phyloP scores from a whole-genome alignment of 371 early-diverging fungal species.

The Apophysomyces trapeziformis region DNA sequence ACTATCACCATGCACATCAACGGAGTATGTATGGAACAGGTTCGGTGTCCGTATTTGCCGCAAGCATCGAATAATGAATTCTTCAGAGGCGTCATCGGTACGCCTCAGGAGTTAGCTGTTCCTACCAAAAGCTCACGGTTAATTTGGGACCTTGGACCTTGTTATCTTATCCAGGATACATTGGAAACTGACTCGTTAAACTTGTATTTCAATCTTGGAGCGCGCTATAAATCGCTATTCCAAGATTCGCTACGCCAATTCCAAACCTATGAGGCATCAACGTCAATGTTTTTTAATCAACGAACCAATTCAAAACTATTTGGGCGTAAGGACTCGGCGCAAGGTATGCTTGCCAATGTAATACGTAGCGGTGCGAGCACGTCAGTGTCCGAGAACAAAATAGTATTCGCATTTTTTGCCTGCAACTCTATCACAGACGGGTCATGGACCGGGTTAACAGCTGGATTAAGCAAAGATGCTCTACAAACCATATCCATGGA shows the following conservation, averaged over 20 bases:
- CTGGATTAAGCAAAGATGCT: slow-evolving; percentile 44
- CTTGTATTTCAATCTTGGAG: slow-evolving; percentile 66
- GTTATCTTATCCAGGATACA: slow-evolving; percentile 64
- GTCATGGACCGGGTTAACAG: slow-evolving; percentile 44
- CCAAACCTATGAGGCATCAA: slow-evolving; percentile 71
- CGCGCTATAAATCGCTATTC: slow-evolving; percentile 67
- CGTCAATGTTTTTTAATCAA: slow-evolving; percentile 57
- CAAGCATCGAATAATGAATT: slow-evolving; percentile 47
- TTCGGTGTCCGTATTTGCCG: slow-evolving; percentile 63
- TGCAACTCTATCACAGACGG: slow-evolving; percentile 57
- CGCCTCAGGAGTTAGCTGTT: slow-evolving; percentile 35
- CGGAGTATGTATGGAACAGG: slow-evolving; percentile 61
- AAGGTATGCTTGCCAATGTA: slow-evolving; percentile 55
- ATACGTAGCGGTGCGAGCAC: slow-evolving; percentile 57
- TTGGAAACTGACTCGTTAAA: slow-evolving; percentile 65
- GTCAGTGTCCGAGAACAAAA: slow-evolving; percentile 62
- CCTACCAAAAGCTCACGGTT: slow-evolving; percentile 29
- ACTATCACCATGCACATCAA: slow-evolving; percentile 67
- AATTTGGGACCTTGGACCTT: slow-evolving; percentile 73
- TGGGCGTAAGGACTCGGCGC: slow-evolving; percentile 37
- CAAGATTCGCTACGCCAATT: slow-evolving; percentile 72
- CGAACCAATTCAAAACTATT: slow-evolving; percentile 45
- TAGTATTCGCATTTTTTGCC: slow-evolving; percentile 68
- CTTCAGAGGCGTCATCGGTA: slow-evolving; percentile 47
- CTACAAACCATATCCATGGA: slow-evolving; percentile 22